A percentile compares a stretch with the other conserved stretches of the same genome.
Evolutionary conservation across 768 basidiomycete species (phyloP).

Genomic region (Russula griseocarnosa): DNA sequence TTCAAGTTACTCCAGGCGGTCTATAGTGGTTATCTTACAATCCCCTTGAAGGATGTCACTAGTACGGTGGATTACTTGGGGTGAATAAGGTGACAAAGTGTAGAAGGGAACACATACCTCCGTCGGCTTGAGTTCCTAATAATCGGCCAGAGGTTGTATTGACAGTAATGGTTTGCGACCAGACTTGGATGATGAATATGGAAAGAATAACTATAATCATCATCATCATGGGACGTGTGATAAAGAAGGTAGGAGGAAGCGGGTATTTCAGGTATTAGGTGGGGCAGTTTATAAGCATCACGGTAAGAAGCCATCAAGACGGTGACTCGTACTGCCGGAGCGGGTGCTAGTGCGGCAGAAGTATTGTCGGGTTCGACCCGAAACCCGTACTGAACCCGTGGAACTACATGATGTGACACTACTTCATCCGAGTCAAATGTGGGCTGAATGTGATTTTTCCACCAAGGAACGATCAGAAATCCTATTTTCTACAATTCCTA

Average conservation of each 20-base stretch:
- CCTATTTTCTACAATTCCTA: no score
- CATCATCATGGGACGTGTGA: background rate
- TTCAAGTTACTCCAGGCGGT: background rate
- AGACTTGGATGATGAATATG: background rate
- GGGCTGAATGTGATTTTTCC: no score
- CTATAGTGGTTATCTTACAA: background rate
- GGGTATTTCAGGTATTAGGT: background rate
- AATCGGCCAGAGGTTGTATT: conserved; percentile 15
- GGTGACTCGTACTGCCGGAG: no score
- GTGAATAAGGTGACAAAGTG: background rate
- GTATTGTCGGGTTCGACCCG: no score
- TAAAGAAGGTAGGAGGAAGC: no score
- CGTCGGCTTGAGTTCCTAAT: conserved; percentile 2
- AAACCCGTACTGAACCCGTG: no score
- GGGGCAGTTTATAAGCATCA: no score
- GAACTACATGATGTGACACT: no score
- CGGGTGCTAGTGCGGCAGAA: no score
- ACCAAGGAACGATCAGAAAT: no score
- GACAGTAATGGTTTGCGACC: background rate
- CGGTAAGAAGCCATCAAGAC: no score
- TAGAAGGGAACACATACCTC: conserved; percentile 7
- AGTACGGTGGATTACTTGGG: background rate
- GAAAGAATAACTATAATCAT: background rate
- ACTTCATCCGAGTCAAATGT: no score
- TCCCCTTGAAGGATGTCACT: conserved; percentile 23